Conservation (phyloP, 2,329 filamentous ascomycete species). For the Cladosporium sp. region DNA sequence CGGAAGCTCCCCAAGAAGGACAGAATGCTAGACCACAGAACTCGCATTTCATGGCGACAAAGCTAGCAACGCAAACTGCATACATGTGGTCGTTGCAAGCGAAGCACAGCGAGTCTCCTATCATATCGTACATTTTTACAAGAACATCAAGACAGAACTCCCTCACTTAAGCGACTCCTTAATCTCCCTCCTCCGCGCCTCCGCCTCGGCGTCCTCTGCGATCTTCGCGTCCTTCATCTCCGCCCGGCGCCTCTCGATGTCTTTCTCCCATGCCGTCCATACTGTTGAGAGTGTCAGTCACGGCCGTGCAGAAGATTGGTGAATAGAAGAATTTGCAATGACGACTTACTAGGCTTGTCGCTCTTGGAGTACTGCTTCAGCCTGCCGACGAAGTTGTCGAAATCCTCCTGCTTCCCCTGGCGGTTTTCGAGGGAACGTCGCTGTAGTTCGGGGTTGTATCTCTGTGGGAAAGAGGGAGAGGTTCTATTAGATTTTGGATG, state of each 20-base stretch:
- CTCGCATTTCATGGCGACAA: too few relatives aligned
- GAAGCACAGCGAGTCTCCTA: too few relatives aligned
- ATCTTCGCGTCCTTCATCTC: slow-evolving; percentile 29
- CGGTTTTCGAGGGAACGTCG: slow-evolving; percentile 78
- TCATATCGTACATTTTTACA: too few relatives aligned
- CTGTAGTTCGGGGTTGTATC: slow-evolving; percentile 93
- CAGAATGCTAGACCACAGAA: too few relatives aligned
- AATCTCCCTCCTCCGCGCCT: slow-evolving; percentile 30
- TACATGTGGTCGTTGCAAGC: too few relatives aligned
- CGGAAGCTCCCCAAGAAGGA: too few relatives aligned
- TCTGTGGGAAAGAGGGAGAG: slow-evolving; percentile 39
- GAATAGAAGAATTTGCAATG: neutral
- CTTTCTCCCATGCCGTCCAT: slow-evolving; percentile 34
- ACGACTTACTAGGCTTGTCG: slow-evolving; percentile 75
- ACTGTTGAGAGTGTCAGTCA: slow-evolving; percentile 22
- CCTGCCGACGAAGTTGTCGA: slow-evolving; percentile 78
- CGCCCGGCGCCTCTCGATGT: slow-evolving; percentile 23
- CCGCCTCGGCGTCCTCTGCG: slow-evolving; percentile 25
- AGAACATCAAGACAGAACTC: too few relatives aligned
- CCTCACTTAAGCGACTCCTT: slow-evolving; percentile 26
- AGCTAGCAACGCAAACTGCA: too few relatives aligned
- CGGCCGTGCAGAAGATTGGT: neutral
- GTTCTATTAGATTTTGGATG: slow-evolving; percentile 11
- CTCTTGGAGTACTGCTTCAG: slow-evolving; percentile 89
- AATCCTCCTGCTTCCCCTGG: slow-evolving; percentile 73